phyloP scores from a whole-genome alignment of 2,329 filamentous ascomycete genomes.

The Alternaria triticimaculans region DNA sequence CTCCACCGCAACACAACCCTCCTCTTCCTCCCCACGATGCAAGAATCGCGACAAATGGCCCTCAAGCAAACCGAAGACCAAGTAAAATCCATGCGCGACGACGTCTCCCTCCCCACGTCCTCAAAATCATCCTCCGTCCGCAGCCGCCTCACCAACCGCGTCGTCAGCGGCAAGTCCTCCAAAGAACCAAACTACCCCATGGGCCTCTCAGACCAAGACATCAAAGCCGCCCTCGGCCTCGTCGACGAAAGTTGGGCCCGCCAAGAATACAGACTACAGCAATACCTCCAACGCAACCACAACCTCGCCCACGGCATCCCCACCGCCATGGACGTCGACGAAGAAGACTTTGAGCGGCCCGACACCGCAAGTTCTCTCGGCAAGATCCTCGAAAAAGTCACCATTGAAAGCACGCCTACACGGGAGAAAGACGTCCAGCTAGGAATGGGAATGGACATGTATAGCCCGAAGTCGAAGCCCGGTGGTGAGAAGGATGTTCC shows the following conservation, averaged over 20 bases:
- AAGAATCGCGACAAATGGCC: conserved; percentile 65
- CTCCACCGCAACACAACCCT: conserved; percentile 70
- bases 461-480: background rate
- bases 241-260: conserved; percentile 59
- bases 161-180: conserved; percentile 32
- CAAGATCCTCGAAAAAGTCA: conserved; percentile 54
- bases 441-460: conserved; percentile 12
- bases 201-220: conserved; percentile 56
- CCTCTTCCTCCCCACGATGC: conserved; percentile 68
- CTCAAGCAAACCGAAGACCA: conserved; percentile 66
- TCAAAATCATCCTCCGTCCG: conserved; percentile 42
- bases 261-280: conserved; percentile 55
- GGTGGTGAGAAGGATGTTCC: conserved; percentile 45
- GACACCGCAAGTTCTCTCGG: conserved; percentile 49
- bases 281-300: conserved; percentile 57
- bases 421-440: conserved; percentile 48
- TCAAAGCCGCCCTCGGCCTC: conserved; percentile 56
- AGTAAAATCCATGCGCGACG: conserved; percentile 60
- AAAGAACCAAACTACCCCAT: conserved; percentile 35
- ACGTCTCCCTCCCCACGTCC: conserved; percentile 30
- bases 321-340: conserved; percentile 53
- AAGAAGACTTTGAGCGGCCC: conserved; percentile 56
- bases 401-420: conserved; percentile 54
- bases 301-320: conserved; percentile 54
- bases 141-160: conserved; percentile 42